Conservation (phyloP, 176 grass and related monocot genomes). For the Tuctoria greenei region DNA sequence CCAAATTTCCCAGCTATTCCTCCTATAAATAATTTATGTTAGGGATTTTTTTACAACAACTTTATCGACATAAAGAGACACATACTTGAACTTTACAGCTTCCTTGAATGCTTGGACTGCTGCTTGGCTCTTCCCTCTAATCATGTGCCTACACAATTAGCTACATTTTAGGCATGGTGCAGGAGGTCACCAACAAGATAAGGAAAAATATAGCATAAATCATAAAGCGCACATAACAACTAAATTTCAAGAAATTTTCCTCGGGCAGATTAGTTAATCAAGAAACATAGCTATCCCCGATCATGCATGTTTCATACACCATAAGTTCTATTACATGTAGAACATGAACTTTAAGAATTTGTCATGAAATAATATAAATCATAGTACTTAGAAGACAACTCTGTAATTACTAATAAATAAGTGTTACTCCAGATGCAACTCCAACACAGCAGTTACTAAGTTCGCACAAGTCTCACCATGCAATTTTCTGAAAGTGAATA, state of each 20-base stretch:
- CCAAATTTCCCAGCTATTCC: conserved; percentile 98
- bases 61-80: conserved; percentile 28
- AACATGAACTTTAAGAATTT: neutral
- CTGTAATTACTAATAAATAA: neutral
- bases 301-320: neutral
- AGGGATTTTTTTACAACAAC: neutral
- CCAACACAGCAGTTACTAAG: neutral
- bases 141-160: conserved; percentile 73
- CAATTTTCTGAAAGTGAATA: conserved; percentile 11
- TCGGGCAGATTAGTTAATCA: neutral
- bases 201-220: conserved; percentile 9
- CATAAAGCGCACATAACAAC: neutral
- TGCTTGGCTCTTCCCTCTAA: conserved; percentile 71
- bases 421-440: neutral
- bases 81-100: conserved; percentile 86
- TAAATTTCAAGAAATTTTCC: neutral
- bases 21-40: conserved; percentile 53
- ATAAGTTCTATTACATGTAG: conserved; percentile 22
- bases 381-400: neutral
- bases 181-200: neutral
- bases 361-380: neutral
- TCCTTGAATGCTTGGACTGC: conserved; percentile 93
- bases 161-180: conserved; percentile 11
- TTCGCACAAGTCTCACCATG: conserved; percentile 7
- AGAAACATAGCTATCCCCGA: neutral